Conservation (phyloP, 192 early-diverging fungal species). For the Dissophora ornata region DNA sequence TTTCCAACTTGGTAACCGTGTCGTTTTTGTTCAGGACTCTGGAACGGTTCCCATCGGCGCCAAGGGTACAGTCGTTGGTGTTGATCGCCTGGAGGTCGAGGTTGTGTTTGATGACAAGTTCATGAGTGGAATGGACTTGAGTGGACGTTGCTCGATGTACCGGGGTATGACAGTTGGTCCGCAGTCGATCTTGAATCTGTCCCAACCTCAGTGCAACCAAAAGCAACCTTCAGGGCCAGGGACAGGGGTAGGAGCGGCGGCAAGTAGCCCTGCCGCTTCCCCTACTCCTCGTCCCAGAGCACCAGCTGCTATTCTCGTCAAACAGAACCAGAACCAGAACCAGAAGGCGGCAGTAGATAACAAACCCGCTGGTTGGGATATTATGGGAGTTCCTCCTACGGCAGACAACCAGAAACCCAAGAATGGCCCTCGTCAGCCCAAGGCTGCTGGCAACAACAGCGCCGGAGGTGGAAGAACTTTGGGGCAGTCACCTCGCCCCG, state of each 20-base stretch:
- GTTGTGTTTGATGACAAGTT: constrained; percentile 89
- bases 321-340: constrained; percentile 9
- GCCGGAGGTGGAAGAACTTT: not conserved
- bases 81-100: constrained; percentile 81
- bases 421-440: constrained; percentile 26
- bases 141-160: constrained; percentile 77
- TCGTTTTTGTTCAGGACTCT: constrained; percentile 75
- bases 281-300: constrained; percentile 5
- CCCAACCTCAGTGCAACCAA: constrained; percentile 63
- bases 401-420: constrained; percentile 29
- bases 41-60: constrained; percentile 84
- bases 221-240: constrained; percentile 2
- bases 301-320: constrained; percentile 25
- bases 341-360: constrained; percentile 24
- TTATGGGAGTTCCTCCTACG: constrained; percentile 33
- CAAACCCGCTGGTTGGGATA: constrained; percentile 48
- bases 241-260: not conserved
- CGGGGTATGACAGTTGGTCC: constrained; percentile 79
- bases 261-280: not conserved
- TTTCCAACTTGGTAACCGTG: constrained; percentile 90
- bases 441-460: not conserved
- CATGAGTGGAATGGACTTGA: constrained; percentile 82
- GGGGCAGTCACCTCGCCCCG: not conserved
- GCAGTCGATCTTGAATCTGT: constrained; percentile 79
- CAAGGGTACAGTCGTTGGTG: constrained; percentile 86